Evolutionary conservation across 2,329 filamentous ascomycete species (phyloP).

Genomic region (Trichophyton equinum): DNA sequence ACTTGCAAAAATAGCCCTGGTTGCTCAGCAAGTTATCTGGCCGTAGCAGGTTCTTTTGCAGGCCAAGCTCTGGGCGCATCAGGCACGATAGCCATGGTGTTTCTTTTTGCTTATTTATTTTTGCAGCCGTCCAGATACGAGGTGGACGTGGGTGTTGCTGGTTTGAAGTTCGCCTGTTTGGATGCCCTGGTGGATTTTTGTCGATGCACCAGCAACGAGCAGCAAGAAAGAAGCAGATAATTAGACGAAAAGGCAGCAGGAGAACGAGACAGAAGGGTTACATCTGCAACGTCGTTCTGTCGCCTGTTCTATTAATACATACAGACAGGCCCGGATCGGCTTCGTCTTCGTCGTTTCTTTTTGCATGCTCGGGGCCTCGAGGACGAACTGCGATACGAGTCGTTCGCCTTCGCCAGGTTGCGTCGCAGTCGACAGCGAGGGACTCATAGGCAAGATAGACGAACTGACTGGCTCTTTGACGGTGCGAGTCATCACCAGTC

Average conservation of each 20-base stretch:
- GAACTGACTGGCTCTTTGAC: too few relatives aligned
- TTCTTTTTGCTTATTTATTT: neutral
- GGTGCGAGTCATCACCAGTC: too few relatives aligned
- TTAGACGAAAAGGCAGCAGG: neutral
- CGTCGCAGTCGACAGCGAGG: neutral
- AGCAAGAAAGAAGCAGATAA: neutral
- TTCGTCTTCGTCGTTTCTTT: neutral
- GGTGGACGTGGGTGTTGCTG: neutral
- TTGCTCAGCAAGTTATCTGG: too few relatives aligned
- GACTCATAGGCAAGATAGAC: neutral
- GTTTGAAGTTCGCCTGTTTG: neutral
- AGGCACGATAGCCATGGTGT: neutral
- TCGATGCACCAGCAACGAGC: neutral
- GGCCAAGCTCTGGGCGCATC: neutral
- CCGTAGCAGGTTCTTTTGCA: neutral
- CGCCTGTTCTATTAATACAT: neutral
- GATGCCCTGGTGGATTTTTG: neutral
- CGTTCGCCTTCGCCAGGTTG: neutral
- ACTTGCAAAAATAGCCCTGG: neutral
- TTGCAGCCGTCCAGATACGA: neutral
- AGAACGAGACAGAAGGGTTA: neutral
- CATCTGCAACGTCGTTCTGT: neutral
- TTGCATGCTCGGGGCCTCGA: neutral
- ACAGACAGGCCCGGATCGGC: too few relatives aligned
- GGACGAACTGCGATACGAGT: neutral